Evolutionary conservation across 2,329 filamentous ascomycete species (phyloP).

Genomic region (Blastomyces gilchristii): DNA sequence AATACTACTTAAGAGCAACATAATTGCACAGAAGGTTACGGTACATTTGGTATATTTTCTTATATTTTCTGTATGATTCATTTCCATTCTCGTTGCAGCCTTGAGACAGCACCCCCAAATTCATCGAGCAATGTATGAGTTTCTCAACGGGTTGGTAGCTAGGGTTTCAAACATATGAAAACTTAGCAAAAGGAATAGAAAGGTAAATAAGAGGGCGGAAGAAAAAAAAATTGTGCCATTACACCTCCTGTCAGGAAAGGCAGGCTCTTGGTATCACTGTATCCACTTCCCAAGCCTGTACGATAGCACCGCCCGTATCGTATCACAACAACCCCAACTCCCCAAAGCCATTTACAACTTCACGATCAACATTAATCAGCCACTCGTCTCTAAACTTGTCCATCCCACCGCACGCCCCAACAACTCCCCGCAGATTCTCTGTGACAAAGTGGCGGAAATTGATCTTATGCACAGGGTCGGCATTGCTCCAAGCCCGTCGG

Average conservation of each 20-base stretch:
- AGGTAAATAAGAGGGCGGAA: background rate
- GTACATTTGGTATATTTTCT: background rate
- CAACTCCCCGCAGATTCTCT: slow-evolving; percentile 31
- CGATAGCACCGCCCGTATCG: background rate
- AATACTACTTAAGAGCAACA: background rate
- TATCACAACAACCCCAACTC: slow-evolving; percentile 14
- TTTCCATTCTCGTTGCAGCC: background rate
- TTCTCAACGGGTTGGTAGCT: background rate
- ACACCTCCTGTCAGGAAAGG: background rate
- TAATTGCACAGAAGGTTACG: background rate
- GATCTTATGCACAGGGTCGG: slow-evolving; percentile 35
- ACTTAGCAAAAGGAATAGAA: background rate
- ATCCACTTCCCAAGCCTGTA: background rate
- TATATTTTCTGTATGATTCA: too few species aligned
- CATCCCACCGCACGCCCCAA: slow-evolving; percentile 32
- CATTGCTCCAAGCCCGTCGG: slow-evolving; percentile 31
- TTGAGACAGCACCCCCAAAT: too few species aligned
- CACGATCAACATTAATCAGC: slow-evolving; percentile 35
- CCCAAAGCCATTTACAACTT: slow-evolving; percentile 28
- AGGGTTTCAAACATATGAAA: background rate
- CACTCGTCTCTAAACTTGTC: slow-evolving; percentile 35
- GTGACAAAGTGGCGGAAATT: slow-evolving; percentile 38
- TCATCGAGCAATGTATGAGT: background rate
- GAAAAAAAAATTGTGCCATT: background rate
- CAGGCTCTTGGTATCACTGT: background rate